Conservation (phyloP, 2,329 filamentous ascomycete genomes). For the Aspergillus neotritici region DNA sequence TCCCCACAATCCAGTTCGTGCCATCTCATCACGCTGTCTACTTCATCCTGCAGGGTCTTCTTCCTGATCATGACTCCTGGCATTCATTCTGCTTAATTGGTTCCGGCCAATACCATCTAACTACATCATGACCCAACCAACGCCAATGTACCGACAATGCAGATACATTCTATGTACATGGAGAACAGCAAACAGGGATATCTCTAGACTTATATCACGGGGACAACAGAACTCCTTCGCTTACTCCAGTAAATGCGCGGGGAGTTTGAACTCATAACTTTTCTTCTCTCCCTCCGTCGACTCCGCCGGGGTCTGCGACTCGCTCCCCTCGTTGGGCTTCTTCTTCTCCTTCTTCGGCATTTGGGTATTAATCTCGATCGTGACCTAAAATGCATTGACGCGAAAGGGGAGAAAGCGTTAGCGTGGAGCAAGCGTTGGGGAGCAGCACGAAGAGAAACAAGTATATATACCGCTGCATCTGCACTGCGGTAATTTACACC, state of each 20-base stretch:
- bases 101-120: no score
- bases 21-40: no score
- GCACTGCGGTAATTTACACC: constrained; percentile 55
- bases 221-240: not conserved
- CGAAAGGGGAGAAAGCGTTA: constrained; percentile 3
- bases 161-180: not conserved
- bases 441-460: constrained; percentile 24
- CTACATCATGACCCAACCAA: no score
- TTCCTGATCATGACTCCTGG: not conserved
- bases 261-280: constrained; percentile 23
- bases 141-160: no score
- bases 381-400: constrained; percentile 26
- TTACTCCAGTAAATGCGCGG: constrained; percentile 22
- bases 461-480: constrained; percentile 51
- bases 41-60: not conserved
- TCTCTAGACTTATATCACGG: no score
- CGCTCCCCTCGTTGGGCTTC: constrained; percentile 13
- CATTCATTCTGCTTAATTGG: not conserved
- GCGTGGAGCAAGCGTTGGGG: constrained; percentile 5
- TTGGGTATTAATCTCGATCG: constrained; percentile 44
- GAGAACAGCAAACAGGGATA: not conserved
- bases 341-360: constrained; percentile 35
- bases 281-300: constrained; percentile 8
- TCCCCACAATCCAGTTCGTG: no score
- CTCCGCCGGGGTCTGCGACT: constrained; percentile 10